Conservation (phyloP, 345 rosid genomes). For the Dimocarpus longan region DNA sequence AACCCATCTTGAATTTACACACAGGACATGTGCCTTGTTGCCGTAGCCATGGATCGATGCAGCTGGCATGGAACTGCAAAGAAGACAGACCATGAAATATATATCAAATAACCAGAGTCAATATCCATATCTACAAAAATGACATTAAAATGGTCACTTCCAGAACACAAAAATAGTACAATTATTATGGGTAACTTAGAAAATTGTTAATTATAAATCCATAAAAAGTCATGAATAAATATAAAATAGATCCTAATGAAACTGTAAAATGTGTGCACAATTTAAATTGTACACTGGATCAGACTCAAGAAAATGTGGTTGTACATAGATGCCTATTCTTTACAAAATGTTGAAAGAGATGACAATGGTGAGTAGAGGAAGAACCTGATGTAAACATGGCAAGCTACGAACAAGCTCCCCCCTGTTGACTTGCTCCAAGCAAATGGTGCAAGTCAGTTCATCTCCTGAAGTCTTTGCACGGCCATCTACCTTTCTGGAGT, state of each 20-base stretch:
- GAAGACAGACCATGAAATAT: background rate
- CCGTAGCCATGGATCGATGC: conserved; percentile 74
- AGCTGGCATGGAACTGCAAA: conserved; percentile 68
- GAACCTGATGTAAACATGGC: conserved; percentile 79
- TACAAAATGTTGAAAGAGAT: background rate
- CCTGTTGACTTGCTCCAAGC: conserved; percentile 68
- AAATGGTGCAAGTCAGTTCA: conserved; percentile 65
- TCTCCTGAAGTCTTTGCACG: conserved; percentile 46
- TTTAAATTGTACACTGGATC: background rate
- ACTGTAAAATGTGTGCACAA: background rate
- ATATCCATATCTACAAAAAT: background rate
- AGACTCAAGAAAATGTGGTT: background rate
- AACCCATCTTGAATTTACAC: conserved; percentile 53
- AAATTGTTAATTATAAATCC: no score
- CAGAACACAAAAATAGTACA: background rate
- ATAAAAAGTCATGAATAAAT: background rate
- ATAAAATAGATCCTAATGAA: background rate
- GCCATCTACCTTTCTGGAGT: conserved; percentile 39
- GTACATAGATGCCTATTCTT: background rate
- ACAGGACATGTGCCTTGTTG: conserved; percentile 70
- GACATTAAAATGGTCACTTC: background rate
- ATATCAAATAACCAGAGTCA: background rate
- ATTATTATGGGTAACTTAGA: background rate
- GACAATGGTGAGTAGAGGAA: conserved; percentile 7
- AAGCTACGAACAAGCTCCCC: conserved; percentile 75